These are phyloP conservation scores for Pichia sp. DNA, from an alignment of 1,139 yeast species.

Conservation along the genomic window DNA sequence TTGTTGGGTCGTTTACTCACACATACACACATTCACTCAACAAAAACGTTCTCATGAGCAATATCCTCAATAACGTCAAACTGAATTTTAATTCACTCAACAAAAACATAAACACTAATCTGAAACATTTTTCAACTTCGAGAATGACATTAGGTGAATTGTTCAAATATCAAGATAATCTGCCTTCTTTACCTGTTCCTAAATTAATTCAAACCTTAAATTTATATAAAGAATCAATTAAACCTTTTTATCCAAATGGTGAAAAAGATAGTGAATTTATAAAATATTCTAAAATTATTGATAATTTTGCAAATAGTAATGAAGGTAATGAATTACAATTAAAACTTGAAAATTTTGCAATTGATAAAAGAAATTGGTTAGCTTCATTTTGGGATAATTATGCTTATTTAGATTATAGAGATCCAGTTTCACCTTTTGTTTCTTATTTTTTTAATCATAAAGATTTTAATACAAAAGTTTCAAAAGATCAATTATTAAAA, in stretches of 20 bases:
- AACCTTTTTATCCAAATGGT: conserved; percentile 53
- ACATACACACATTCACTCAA: too few relatives aligned
- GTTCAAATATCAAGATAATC: conserved; percentile 62
- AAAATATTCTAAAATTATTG: conserved; percentile 43
- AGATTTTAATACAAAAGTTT: conserved; percentile 50
- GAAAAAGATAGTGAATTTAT: conserved; percentile 51
- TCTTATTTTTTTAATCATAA: conserved; percentile 86
- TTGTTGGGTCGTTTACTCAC: too few relatives aligned
- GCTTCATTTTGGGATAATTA: conserved; percentile 92
- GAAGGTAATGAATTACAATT: conserved; percentile 61
- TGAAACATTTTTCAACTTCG: conserved; percentile 1
- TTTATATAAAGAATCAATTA: conserved; percentile 65
- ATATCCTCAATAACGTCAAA: too few relatives aligned
- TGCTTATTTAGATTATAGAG: conserved; percentile 86
- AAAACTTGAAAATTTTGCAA: conserved; percentile 55
- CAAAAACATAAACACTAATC: too few relatives aligned
- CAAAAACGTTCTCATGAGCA: too few relatives aligned
- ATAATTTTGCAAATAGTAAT: conserved; percentile 52
- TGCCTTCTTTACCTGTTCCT: conserved; percentile 90
- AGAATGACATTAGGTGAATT: conserved; percentile 51
- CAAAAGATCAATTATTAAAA: conserved; percentile 67
- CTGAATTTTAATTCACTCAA: too few relatives aligned
- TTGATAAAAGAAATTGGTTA: conserved; percentile 73
- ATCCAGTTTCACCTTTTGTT: conserved; percentile 89
- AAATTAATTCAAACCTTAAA: conserved; percentile 63